Base-by-base conservation (phyloP, 345 rosid genomes). In the Jatropha curcas region DNA sequence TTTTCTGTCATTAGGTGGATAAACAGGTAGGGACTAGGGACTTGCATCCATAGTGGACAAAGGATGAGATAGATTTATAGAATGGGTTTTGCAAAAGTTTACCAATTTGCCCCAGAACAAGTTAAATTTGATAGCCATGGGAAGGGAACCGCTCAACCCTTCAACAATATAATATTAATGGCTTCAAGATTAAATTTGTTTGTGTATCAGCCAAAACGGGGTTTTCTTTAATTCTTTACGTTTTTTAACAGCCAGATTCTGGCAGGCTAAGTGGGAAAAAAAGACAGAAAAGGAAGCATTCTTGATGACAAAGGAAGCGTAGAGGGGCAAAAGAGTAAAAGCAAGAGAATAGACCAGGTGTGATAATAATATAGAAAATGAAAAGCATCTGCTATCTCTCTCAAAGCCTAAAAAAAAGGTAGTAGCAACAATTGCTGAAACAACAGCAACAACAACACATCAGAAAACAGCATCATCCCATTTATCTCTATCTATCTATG, bases 391-490 rank as follows among this genome's bases (percentile, higher is more conserved):
- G 0, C 25, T 46, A 0, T 14, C 14, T 51, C 16, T 71, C 30
- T 31, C 73, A 64, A 75, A 79, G 76, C 84, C 80, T 71, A 52
- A 56, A 76, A 73, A 41, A 48, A 60, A 71, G 80, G 80, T 41
- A 70, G 30, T 14, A 57, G 35, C 73, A 75, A 52, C 76, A 52
- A 65, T 78, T 73, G 79, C 76, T 73, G 34, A 52, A 31, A 41
- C 45, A 71, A 7, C 75, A 69, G 9, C 68, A 66, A 22, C 61
- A 74, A 13, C 68, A 71, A 34, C 74, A 39, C 71, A 60, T 60
- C 77, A 80, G 65, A 71, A 43, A 66, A 63, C 80, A 74, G 60
- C 79, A 75, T 70, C 88, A 77, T 70, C 82, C 51, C 74, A 67
- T 70, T 75, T 76, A 72, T 76, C 37, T 28, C 7, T 43, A 8